Base-by-base conservation (phyloP, 371 early-diverging fungal genomes). In the Mortierella polycephala region DNA sequence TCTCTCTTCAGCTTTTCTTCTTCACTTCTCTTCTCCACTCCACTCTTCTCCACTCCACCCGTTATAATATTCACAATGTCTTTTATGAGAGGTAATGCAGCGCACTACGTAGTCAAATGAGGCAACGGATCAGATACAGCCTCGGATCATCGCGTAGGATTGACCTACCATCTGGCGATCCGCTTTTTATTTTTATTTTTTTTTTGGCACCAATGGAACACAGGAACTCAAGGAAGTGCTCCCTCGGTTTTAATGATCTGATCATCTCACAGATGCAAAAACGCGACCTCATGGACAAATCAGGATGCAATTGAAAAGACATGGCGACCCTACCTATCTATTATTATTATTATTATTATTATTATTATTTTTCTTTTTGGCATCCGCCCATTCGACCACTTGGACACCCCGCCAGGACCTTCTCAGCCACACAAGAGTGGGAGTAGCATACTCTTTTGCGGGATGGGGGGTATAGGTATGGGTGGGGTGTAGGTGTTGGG, bases 41-140 rank as follows among this genome's bases (percentile, higher is more conserved):
- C 21, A n/a, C 50, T 30, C 51, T 40, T n/a, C 47, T 18, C 18
- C 20, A 40, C 20, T 41, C 21, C 8, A n/a, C 42, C 11, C 62
- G 39, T n/a, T 45, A 41, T 23, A 39, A 14, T 40, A 23, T 21
- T 39, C 30, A 42, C 40, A 52, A 74, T 74, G 74, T 74, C 74
- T 10, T 68, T 74, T 56, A 55, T 73, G n/a, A 67, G 67, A 73
- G 74, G 74, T 73, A 73, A 73, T 37, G 2, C 13, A 8, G 1
- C 18, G 7, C 20, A 49, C 1, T 41, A 21, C 37, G 1, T 20
- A 52, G 30, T 20, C 23, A 40, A 12, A 41, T 46, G 40, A 44
- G 11, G 21, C 18, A n/a, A 20, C 37, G 6, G 44, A n/a, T 21
- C 51, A 30, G 14, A 42, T 10, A 12, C 21, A 23, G 8, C 41